Evolutionary conservation across 139 green algal genomes (phyloP).

Genomic region (Chlorokybus atmophyticus): DNA sequence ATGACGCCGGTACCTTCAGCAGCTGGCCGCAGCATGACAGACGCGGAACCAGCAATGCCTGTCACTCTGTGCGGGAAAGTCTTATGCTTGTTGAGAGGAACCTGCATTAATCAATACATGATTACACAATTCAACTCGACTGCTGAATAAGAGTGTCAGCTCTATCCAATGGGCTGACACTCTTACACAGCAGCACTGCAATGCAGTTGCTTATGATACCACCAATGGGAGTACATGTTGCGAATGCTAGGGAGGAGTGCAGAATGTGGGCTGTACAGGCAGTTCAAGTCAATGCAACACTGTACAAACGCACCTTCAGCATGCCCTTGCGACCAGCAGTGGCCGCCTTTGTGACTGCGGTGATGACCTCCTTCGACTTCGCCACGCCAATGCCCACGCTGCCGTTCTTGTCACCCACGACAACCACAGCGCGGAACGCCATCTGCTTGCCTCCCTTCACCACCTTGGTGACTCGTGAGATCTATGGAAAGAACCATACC

Average conservation of each 20-base stretch:
- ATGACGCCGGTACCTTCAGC: constrained; percentile 71
- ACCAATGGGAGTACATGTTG: too few relatives aligned
- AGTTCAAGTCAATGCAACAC: too few relatives aligned
- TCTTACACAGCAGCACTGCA: too few relatives aligned
- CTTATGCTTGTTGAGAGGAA: constrained; percentile 29
- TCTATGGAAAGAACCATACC: too few relatives aligned
- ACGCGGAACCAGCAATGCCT: constrained; percentile 62
- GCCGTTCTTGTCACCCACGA: constrained; percentile 57
- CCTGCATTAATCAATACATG: too few relatives aligned
- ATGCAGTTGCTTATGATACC: too few relatives aligned
- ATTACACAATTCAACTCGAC: too few relatives aligned
- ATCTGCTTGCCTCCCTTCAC: constrained; percentile 85
- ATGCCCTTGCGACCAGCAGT: constrained; percentile 56
- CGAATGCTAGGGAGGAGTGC: too few relatives aligned
- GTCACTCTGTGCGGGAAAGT: constrained; percentile 74
- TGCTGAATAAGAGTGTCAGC: too few relatives aligned
- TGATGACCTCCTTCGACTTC: constrained; percentile 69
- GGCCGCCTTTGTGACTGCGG: constrained; percentile 66
- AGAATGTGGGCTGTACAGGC: too few relatives aligned
- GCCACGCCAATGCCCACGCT: constrained; percentile 74
- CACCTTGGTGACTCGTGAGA: constrained; percentile 87
- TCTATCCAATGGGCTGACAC: too few relatives aligned
- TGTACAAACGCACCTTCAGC: constrained; percentile 47
- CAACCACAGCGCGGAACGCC: constrained; percentile 66
- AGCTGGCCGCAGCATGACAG: constrained; percentile 75